Evolutionary conservation across 1,139 yeast species (phyloP), one percentile per base, ranked within the genome.

Genomic region (Candida sp.): DNA sequence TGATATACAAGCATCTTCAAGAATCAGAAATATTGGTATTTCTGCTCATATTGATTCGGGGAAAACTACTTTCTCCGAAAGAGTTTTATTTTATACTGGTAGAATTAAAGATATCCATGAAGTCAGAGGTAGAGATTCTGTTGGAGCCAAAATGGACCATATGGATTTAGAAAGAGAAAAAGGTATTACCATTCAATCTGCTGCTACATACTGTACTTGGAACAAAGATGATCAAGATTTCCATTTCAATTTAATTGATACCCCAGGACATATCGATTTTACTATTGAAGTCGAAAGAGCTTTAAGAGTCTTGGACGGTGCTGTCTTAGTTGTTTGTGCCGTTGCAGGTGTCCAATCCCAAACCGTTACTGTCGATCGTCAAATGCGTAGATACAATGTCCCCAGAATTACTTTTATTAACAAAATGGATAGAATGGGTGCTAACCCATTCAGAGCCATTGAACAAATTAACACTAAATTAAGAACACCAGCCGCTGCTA

Each of bases 351-450:
- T 93, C 41, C 99, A 93, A 70, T 89, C 97, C 5, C 99, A 93
- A 70, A 93, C 99, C 15, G 97, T 93, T 48, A 93, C 99, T 40
- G 99, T 93, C 42, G 99, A 93, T 66, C 84, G 99, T 64, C 99
- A 93, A 73, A 95, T 95, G 99, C 84, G 97, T 58, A 84, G 99
- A 64, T 95, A 93, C 68, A 90, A 93, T 63, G 96, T 93, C 59
- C 99, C 99, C 45, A 82, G 99, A 63, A 78, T 95, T 45, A 93
- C 99, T 9, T 95, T 93, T 58, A 87, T 93, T 65, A 93, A 93
- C 72, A 93, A 93, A 73, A 91, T 93, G 98, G 99, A 93, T 68
- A 83, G 99, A 63, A 89, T 93, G 97, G 99, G 99, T 52, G 90
- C 99, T 45, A 84, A 91, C 66, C 99, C 99, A 21, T 93, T 95